Conservation (phyloP, 2,329 filamentous ascomycete genomes). For the Aspergillus brasiliensis region DNA sequence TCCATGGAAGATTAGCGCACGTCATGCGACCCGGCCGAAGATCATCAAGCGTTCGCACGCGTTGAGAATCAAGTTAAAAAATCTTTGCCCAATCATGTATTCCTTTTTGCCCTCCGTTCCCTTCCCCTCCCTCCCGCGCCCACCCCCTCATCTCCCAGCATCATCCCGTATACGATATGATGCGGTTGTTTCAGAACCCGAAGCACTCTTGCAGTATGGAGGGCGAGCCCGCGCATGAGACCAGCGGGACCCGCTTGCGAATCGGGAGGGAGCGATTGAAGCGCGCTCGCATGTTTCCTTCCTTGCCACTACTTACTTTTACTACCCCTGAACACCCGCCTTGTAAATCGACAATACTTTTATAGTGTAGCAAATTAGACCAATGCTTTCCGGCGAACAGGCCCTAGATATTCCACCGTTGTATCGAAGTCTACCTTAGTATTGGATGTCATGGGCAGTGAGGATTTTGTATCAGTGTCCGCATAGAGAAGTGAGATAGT, state of each 20-base stretch:
- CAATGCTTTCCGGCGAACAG: not conserved
- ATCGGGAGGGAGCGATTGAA: not conserved
- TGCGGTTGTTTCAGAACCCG: constrained; percentile 9
- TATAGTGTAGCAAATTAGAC: constrained; percentile 7
- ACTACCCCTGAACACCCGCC: not conserved
- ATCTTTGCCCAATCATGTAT: constrained; percentile 9
- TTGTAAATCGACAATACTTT: constrained; percentile 4
- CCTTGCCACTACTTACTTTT: not conserved
- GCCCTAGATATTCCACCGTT: not conserved
- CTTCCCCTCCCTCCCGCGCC: not conserved
- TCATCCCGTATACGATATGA: constrained; percentile 11
- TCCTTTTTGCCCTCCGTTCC: not conserved
- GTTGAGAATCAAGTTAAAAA: constrained; percentile 9
- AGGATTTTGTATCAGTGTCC: no score
- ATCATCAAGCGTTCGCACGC: constrained; percentile 6
- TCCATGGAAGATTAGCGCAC: constrained; percentile 11
- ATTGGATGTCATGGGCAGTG: no score
- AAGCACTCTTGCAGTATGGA: constrained; percentile 1
- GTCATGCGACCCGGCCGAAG: constrained; percentile 13
- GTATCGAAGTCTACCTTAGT: not conserved
- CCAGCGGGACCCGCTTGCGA: not conserved
- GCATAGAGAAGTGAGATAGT: no score
- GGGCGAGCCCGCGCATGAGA: constrained; percentile 5
- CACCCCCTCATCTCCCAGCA: not conserved
- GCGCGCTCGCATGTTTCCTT: not conserved